Evolutionary conservation across 2,329 filamentous ascomycete species (phyloP), one percentile per base, ranked within the genome.

Genomic region (Arthrobotrys megalospora): DNA sequence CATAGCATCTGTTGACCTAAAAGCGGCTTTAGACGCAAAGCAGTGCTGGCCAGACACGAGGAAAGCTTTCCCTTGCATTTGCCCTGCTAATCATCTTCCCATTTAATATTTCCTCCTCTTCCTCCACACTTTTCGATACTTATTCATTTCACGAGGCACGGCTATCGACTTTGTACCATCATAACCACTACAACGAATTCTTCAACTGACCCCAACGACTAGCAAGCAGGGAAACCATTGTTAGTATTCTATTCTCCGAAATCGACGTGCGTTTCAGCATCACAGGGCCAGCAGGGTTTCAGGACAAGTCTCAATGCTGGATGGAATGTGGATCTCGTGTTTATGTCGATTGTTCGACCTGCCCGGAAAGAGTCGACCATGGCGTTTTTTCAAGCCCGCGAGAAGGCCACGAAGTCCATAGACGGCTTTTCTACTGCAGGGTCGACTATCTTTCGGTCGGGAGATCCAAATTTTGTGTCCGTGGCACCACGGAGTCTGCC

Each of bases 51-150:
- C 60, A 67, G 58, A 77, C 60, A 73, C 69, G 62, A 70, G 60
- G 48, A 66, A 66, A 65, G 72, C 55, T 63, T 65, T 76, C 72
- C 73, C 73, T 77, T 77, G 73, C 73, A 77, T 66, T 67, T 63
- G 65, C 66, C 50, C 73, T 70, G 73, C 73, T 77, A 77, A 77
- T 77, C 73, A 77, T 77, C 73, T 77, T 71, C 73, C 66, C 66
- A 77, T 77, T 77, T 77, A 77, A 77, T 77, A 71, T 71, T 75
- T 71, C 73, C 66, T 70, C 67, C 66, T 77, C 66, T 50, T 77
- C 73, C 73, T 77, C 73, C 73, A 70, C 66, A 77, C 73, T 67
- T 70, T 76, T 71, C 62, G 72, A 76, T 70, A 76, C 48, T 48
- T 41, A 58, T 32, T 64, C 66, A 65, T 62, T 63, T 45, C 47